A percentile compares a stretch with the other conserved stretches of the same genome.
Evolutionary conservation across 2,329 filamentous ascomycete species (phyloP).

Genomic region (Meredithiella fracta): DNA sequence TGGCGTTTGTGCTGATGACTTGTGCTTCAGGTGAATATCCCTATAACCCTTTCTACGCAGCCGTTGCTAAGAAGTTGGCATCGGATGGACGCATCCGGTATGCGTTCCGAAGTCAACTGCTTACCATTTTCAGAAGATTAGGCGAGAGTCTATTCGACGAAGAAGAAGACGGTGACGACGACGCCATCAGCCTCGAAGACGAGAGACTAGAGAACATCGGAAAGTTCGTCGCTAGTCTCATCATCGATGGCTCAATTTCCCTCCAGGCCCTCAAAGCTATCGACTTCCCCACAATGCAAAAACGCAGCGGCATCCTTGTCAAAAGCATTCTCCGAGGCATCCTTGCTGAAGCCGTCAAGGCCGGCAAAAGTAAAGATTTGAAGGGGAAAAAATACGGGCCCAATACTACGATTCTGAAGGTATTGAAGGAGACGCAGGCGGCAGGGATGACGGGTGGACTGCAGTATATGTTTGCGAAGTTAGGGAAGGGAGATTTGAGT

Average conservation of each 20-base stretch:
- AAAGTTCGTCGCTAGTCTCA: conserved; percentile 36
- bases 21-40: conserved; percentile 67
- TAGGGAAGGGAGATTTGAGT: conserved; percentile 33
- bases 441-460: conserved; percentile 57
- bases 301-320: conserved; percentile 60
- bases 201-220: conserved; percentile 36
- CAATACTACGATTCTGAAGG: conserved; percentile 42
- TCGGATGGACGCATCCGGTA: conserved; percentile 59
- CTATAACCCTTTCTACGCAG: conserved; percentile 87
- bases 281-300: conserved; percentile 61
- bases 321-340: conserved; percentile 66
- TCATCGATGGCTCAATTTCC: conserved; percentile 29
- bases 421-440: conserved; percentile 49
- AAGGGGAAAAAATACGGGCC: conserved; percentile 3
- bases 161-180: conserved; percentile 39
- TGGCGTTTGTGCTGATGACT: conserved; percentile 73
- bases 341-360: conserved; percentile 43
- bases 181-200: conserved; percentile 31
- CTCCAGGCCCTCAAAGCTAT: conserved; percentile 47
- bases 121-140: conserved; percentile 69
- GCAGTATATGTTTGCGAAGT: conserved; percentile 63
- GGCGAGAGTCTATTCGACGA: conserved; percentile 64
- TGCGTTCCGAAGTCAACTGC: conserved; percentile 73
- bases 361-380: conserved; percentile 28
- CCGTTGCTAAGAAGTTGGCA: conserved; percentile 68